Evolutionary conservation across 495 filamentous ascomycete species (phyloP).

Genomic region (Rhypophila decipiens): DNA sequence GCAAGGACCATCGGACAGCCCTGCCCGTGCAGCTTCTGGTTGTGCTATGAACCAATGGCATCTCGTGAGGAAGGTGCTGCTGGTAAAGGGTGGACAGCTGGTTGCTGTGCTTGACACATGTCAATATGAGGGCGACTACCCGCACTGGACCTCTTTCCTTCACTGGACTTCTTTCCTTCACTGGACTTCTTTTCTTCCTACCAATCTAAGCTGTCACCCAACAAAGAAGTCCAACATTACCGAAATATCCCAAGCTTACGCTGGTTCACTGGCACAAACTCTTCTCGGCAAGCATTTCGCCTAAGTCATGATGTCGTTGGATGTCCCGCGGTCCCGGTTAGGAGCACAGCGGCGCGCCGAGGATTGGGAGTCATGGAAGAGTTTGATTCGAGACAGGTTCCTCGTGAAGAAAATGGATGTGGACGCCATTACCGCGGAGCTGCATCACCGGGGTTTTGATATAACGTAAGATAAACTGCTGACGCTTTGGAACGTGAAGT

Average conservation of each 20-base stretch:
- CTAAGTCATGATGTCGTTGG: background rate
- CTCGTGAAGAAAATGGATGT: background rate
- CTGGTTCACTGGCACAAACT: background rate
- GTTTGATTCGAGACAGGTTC: background rate
- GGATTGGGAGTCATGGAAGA: background rate
- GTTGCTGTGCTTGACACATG: background rate
- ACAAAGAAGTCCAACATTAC: background rate
- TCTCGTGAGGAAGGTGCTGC: background rate
- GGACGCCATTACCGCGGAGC: background rate
- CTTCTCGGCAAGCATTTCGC: background rate
- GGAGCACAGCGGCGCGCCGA: background rate
- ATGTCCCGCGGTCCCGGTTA: background rate
- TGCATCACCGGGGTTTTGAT: background rate
- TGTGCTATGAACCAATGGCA: background rate
- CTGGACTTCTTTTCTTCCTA: background rate
- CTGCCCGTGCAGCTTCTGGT: background rate
- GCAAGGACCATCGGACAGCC: background rate
- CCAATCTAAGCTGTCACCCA: background rate
- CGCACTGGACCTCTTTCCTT: background rate
- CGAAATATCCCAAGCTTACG: background rate
- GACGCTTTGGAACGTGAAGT: background rate
- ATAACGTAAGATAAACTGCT: background rate
- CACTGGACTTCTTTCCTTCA: background rate
- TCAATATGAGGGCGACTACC: background rate
- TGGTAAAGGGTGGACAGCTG: background rate